Conservation (phyloP, 495 filamentous ascomycete genomes). For the Penicillium egyptiacum region DNA sequence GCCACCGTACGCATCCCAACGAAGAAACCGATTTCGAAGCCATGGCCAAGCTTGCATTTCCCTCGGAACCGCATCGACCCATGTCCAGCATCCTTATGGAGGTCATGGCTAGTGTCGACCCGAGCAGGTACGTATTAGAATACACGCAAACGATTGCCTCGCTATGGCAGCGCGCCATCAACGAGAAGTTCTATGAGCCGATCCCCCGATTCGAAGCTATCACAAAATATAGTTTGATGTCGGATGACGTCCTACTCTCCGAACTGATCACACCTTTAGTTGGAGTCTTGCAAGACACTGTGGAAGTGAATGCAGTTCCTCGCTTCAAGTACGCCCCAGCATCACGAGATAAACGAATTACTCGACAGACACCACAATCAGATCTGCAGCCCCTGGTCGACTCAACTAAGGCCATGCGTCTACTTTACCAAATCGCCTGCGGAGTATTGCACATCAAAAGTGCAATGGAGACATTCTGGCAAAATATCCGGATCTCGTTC, state of each 20-base stretch:
- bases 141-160: constrained; percentile 53
- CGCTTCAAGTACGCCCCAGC: constrained; percentile 49
- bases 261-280: constrained; percentile 54
- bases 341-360: constrained; percentile 38
- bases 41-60: constrained; percentile 50
- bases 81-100: constrained; percentile 61
- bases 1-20: constrained; percentile 50
- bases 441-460: constrained; percentile 44
- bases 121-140: constrained; percentile 50
- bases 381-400: constrained; percentile 53
- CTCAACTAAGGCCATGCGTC: constrained; percentile 54
- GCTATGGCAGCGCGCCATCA: constrained; percentile 63
- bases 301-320: constrained; percentile 58
- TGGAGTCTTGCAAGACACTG: constrained; percentile 53
- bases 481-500: constrained; percentile 59
- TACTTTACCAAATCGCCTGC: constrained; percentile 59
- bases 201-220: constrained; percentile 60
- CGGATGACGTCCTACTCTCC: constrained; percentile 47
- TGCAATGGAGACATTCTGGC: constrained; percentile 58
- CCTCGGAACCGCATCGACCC: constrained; percentile 52
- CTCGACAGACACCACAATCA: constrained; percentile 43
- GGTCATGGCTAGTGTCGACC: constrained; percentile 42
- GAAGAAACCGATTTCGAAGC: constrained; percentile 57
- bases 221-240: constrained; percentile 52
- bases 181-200: constrained; percentile 59